These are phyloP conservation scores for Colletotrichum lindemuthianum DNA, from an alignment of 2,329 filamentous ascomycete genomes.

Conservation along the genomic window DNA sequence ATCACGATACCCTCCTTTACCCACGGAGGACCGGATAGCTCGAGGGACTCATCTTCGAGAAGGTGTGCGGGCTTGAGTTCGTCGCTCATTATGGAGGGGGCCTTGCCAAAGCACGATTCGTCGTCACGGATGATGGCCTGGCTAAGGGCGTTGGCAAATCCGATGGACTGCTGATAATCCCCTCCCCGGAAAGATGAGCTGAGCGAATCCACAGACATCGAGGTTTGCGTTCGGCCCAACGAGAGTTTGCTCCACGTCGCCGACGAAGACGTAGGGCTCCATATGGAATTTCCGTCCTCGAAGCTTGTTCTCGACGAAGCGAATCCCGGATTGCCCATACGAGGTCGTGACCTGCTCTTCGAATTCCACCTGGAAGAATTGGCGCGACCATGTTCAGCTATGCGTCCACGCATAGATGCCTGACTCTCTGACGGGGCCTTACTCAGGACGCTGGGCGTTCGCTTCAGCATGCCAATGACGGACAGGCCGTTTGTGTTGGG, in stretches of 20 bases:
- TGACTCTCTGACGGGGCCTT: slow-evolving; percentile 89
- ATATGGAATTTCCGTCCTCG: slow-evolving; percentile 88
- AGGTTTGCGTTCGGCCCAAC: slow-evolving; percentile 87
- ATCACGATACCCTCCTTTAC: slow-evolving; percentile 96
- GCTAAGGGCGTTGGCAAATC: slow-evolving; percentile 95
- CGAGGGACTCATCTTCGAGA: slow-evolving; percentile 91
- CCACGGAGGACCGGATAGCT: slow-evolving; percentile 95
- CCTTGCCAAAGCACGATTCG: slow-evolving; percentile 61
- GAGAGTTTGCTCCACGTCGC: slow-evolving; percentile 97
- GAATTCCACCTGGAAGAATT: slow-evolving; percentile 79
- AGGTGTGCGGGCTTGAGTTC: slow-evolving; percentile 70
- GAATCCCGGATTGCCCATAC: slow-evolving; percentile 79
- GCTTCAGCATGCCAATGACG: slow-evolving; percentile 80
- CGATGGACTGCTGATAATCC: slow-evolving; percentile 95
- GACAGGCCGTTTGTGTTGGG: slow-evolving; percentile 73
- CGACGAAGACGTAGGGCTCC: slow-evolving; percentile 86
- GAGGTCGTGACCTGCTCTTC: slow-evolving; percentile 84
- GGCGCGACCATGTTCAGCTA: slow-evolving; percentile 65
- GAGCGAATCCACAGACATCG: slow-evolving; percentile 92
- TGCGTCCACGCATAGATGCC: slow-evolving; percentile 75
- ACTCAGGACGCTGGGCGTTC: slow-evolving; percentile 90
- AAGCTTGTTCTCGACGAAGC: slow-evolving; percentile 94
- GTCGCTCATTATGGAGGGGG: slow-evolving; percentile 66
- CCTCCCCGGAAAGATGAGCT: slow-evolving; percentile 78
- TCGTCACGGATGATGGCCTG: slow-evolving; percentile 97